These are phyloP conservation scores for Penicillium nordicum DNA, from an alignment of 2,329 filamentous ascomycete species.

Conservation along the genomic window DNA sequence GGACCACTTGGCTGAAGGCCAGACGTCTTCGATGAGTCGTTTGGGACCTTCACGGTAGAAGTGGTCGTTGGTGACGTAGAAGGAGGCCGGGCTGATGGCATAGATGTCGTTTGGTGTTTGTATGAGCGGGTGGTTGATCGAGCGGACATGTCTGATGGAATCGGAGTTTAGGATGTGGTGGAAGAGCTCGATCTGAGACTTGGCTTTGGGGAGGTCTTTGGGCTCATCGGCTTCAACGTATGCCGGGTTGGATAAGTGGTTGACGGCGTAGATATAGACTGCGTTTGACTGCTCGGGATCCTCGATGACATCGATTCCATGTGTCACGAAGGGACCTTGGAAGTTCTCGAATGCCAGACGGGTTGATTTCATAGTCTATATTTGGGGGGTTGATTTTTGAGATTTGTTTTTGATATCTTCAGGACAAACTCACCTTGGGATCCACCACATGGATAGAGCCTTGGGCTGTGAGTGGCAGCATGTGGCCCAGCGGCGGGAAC, in stretches of 20 bases:
- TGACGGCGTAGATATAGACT: slow-evolving; percentile 60
- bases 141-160: slow-evolving; percentile 49
- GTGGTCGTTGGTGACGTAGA: slow-evolving; percentile 62
- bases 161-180: slow-evolving; percentile 49
- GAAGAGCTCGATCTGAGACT: slow-evolving; percentile 59
- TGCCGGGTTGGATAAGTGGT: slow-evolving; percentile 54
- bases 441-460: slow-evolving; percentile 51
- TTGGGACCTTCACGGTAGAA: slow-evolving; percentile 49
- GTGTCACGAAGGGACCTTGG: slow-evolving; percentile 53
- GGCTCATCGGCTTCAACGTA: slow-evolving; percentile 25
- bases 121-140: slow-evolving; percentile 53
- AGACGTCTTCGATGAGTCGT: slow-evolving; percentile 49
- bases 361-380: slow-evolving; percentile 46
- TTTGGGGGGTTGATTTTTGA: neutral
- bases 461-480: slow-evolving; percentile 33
- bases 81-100: slow-evolving; percentile 45
- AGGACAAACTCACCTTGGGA: slow-evolving; percentile 43
- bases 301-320: slow-evolving; percentile 59
- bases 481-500: slow-evolving; percentile 51
- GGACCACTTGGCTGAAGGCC: slow-evolving; percentile 48
- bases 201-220: slow-evolving; percentile 38
- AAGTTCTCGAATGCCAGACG: slow-evolving; percentile 53
- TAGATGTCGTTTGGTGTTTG: slow-evolving; percentile 59
- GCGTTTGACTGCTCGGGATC: slow-evolving; percentile 44
- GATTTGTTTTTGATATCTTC: neutral